phyloP scores from a whole-genome alignment of 2,329 filamentous ascomycete species.

The Ophiostoma perfectum region DNA sequence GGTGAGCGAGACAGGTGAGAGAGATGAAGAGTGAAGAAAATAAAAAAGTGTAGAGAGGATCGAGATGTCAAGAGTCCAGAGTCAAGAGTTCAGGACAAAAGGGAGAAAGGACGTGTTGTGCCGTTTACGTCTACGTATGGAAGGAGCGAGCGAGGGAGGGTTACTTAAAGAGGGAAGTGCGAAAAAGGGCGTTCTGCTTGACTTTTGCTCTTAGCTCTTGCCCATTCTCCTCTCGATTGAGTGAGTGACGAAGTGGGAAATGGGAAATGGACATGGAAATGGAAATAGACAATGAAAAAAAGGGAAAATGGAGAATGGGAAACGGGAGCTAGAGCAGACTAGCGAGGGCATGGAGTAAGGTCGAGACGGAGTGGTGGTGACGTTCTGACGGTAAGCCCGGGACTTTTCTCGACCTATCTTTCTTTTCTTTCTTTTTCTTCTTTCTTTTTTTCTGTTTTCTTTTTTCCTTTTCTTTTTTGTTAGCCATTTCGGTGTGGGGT shows the following conservation, averaged over 20 bases:
- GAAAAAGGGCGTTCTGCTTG: background rate
- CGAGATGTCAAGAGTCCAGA: background rate
- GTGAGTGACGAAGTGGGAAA: background rate
- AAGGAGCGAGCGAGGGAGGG: slow-evolving; percentile 20
- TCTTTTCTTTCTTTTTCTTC: no score
- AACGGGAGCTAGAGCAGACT: slow-evolving; percentile 7
- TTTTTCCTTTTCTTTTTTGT: no score
- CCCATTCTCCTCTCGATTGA: background rate
- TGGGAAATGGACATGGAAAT: background rate
- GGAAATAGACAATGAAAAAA: background rate
- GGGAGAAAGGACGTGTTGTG: background rate
- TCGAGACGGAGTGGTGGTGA: background rate
- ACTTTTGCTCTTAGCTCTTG: no score
- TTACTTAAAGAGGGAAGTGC: slow-evolving; percentile 24
- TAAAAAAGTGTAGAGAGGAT: background rate
- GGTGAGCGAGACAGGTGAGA: no score
- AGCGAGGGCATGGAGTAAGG: slow-evolving; percentile 5
- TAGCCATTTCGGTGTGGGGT: background rate
- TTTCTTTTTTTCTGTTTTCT: no score
- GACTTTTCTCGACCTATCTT: no score
- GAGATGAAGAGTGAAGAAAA: background rate
- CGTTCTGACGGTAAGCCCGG: background rate
- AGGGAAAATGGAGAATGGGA: background rate
- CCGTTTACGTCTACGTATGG: slow-evolving; percentile 12
- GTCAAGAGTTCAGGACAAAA: background rate